These are phyloP conservation scores for Haberlea rhodopensis DNA, from an alignment of 257 asterid genomes.

Conservation along the genomic window DNA sequence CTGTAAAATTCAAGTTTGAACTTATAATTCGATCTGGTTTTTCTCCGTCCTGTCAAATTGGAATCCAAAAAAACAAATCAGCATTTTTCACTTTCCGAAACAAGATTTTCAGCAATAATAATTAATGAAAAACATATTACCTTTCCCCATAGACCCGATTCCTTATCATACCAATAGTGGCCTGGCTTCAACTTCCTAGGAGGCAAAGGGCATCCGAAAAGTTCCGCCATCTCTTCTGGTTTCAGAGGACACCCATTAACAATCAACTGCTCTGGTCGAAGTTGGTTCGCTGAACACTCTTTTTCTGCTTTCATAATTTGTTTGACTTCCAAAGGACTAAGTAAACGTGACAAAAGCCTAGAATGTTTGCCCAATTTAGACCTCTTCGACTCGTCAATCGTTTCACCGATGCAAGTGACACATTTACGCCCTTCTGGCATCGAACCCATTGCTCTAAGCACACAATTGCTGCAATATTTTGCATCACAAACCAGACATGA, in stretches of 20 bases:
- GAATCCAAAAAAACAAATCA: slow-evolving; percentile 30
- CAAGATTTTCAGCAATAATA: slow-evolving; percentile 12
- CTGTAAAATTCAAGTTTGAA: slow-evolving; percentile 80
- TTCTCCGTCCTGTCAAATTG: slow-evolving; percentile 77
- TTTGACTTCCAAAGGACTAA: slow-evolving; percentile 87
- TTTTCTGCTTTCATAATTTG: slow-evolving; percentile 87
- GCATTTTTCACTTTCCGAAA: slow-evolving; percentile 21
- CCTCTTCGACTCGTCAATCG: slow-evolving; percentile 75
- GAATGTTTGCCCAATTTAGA: slow-evolving; percentile 72
- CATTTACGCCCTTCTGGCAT: slow-evolving; percentile 98
- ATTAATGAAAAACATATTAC: slow-evolving; percentile 33
- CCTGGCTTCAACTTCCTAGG: slow-evolving; percentile 90
- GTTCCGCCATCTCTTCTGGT: slow-evolving; percentile 80
- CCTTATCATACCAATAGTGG: slow-evolving; percentile 91
- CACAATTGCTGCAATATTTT: slow-evolving; percentile 80
- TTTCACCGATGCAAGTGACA: slow-evolving; percentile 83
- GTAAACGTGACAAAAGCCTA: slow-evolving; percentile 62
- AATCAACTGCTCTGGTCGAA: slow-evolving; percentile 82
- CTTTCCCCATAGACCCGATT: slow-evolving; percentile 96
- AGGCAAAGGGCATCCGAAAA: slow-evolving; percentile 74
- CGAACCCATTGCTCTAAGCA: slow-evolving; percentile 96
- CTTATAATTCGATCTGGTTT: slow-evolving; percentile 81
- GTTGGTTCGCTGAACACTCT: slow-evolving; percentile 88
- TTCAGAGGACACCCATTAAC: slow-evolving; percentile 81
- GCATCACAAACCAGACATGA: slow-evolving; percentile 83